These are phyloP conservation scores for Hyparrhenia diplandra DNA, from an alignment of 176 grass and related monocot genomes.

Conservation along the genomic window DNA sequence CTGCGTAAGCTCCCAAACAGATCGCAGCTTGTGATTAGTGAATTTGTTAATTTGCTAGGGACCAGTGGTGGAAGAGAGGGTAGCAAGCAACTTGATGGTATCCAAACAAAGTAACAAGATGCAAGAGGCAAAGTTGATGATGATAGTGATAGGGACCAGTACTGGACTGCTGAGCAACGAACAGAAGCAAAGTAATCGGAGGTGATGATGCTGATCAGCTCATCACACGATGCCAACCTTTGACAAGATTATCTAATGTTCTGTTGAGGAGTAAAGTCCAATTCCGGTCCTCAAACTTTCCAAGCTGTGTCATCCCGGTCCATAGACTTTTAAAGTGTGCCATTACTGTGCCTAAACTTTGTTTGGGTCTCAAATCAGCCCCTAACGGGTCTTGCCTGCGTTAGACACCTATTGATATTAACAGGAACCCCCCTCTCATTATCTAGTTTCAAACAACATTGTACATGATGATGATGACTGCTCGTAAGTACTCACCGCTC, in stretches of 20 bases:
- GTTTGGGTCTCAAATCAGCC: too few relatives aligned
- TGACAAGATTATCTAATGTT: neutral
- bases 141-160: constrained; percentile 1
- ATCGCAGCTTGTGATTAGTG: neutral
- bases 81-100: constrained; percentile 1
- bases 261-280: too few relatives aligned
- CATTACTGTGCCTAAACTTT: too few relatives aligned
- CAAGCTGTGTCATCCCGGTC: too few relatives aligned
- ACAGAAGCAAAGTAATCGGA: neutral
- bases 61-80: neutral
- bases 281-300: too few relatives aligned
- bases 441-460: too few relatives aligned
- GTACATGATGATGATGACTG: too few relatives aligned
- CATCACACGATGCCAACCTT: constrained; percentile 5
- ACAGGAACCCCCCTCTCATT: too few relatives aligned
- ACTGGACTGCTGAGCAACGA: neutral
- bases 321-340: too few relatives aligned
- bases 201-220: neutral
- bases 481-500: too few relatives aligned
- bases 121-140: neutral
- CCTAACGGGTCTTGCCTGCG: too few relatives aligned
- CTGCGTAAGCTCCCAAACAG: neutral
- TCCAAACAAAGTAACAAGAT: neutral
- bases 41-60: neutral
- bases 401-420: too few relatives aligned